Percentiles rank a stretch among this genome's conserved stretches.
phyloP scores from a whole-genome alignment of 2,329 filamentous ascomycete species.

The Penicillium sp. region DNA sequence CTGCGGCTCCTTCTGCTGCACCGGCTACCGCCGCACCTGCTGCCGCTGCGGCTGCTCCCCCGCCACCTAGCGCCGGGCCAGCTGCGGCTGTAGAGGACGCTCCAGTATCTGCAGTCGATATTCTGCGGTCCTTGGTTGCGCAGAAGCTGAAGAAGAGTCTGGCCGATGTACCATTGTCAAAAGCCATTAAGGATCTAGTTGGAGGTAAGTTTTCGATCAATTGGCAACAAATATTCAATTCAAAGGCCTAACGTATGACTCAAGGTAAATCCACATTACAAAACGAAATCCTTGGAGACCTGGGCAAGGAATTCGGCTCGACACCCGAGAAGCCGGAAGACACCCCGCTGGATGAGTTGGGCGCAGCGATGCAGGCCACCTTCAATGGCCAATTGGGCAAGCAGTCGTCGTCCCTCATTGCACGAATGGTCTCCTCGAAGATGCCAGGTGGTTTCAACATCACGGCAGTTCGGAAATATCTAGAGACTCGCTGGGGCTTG shows the following conservation, averaged over 20 bases:
- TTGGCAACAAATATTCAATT: background rate
- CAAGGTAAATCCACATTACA: slow-evolving; percentile 95
- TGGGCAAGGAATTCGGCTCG: slow-evolving; percentile 97
- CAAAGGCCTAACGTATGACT: background rate
- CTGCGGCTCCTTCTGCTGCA: slow-evolving; percentile 39
- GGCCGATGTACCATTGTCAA: slow-evolving; percentile 81
- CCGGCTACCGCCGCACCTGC: slow-evolving; percentile 39
- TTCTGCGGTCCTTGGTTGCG: slow-evolving; percentile 82
- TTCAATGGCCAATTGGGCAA: slow-evolving; percentile 98
- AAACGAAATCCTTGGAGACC: slow-evolving; percentile 95
- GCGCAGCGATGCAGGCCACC: slow-evolving; percentile 93
- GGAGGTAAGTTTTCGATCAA: slow-evolving; percentile 63
- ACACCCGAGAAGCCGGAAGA: slow-evolving; percentile 99
- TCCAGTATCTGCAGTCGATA: slow-evolving; percentile 82
- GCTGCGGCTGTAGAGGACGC: slow-evolving; percentile 81
- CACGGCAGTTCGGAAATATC: slow-evolving; percentile 87
- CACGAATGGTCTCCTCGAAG: slow-evolving; percentile 93
- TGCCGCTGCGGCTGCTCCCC: slow-evolving; percentile 51
- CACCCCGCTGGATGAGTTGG: slow-evolving; percentile 89
- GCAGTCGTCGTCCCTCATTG: slow-evolving; percentile 87
- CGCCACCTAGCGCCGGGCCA: slow-evolving; percentile 71
- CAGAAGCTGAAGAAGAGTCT: slow-evolving; percentile 97
- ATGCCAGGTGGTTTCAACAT: slow-evolving; percentile 99
- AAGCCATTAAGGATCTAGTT: slow-evolving; percentile 97
- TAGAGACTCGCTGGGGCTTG: slow-evolving; percentile 90